Percentiles rank a stretch among this genome's conserved stretches.
phyloP scores from a whole-genome alignment of 1,284 basidiomycete species.

The Ganoderma multipileum region DNA sequence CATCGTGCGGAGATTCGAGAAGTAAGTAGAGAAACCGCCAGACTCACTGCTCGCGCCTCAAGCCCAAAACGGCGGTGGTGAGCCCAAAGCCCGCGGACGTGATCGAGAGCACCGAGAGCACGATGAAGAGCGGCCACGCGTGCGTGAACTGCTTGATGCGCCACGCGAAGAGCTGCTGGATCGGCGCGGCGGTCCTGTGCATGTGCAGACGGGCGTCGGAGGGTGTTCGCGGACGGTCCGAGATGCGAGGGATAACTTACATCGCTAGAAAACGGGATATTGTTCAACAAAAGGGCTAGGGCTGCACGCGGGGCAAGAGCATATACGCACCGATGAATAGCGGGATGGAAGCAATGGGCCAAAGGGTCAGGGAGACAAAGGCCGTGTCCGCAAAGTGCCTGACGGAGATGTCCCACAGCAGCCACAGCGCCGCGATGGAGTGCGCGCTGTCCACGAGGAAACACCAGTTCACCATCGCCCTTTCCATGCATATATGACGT shows the following conservation, averaged over 20 bases:
- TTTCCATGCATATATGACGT: too few species aligned
- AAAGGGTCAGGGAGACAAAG: conserved; percentile 4
- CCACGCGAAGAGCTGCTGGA: conserved; percentile 27
- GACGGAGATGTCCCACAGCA: conserved; percentile 22
- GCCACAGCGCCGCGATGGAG: conserved; percentile 13
- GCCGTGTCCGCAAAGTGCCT: conserved; percentile 17
- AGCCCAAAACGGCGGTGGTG: conserved; percentile 3
- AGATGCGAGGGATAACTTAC: background rate
- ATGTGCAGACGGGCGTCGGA: background rate
- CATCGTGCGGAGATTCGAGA: background rate
- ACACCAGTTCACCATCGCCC: conserved; percentile 20
- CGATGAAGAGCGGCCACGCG: conserved; percentile 10
- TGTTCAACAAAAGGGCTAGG: too few species aligned
- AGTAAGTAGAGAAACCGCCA: background rate
- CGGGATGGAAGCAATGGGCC: conserved; percentile 19
- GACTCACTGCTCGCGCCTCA: conserved; percentile 11
- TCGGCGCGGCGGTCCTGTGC: conserved; percentile 15
- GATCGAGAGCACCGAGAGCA: conserved; percentile 19
- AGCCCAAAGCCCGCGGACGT: conserved; percentile 11
- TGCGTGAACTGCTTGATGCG: conserved; percentile 27
- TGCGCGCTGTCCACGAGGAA: conserved; percentile 23
- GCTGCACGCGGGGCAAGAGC: background rate
- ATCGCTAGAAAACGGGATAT: background rate
- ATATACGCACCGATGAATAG: conserved; percentile 18
- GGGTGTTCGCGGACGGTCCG: background rate